These are phyloP conservation scores for Dunaliella salina DNA, from an alignment of 163 green algal genomes.

Conservation along the genomic window DNA sequence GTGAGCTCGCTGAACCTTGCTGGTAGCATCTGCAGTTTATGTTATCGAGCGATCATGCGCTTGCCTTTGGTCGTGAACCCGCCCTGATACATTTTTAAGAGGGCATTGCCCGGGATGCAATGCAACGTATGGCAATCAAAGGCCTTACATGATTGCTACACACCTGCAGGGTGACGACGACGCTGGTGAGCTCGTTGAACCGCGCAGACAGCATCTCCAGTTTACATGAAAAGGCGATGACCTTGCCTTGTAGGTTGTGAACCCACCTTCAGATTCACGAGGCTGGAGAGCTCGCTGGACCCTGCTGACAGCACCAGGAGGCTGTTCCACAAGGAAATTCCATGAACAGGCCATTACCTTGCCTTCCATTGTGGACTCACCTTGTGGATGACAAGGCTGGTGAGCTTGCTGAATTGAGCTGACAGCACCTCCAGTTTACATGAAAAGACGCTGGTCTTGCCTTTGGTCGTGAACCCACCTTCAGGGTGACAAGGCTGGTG, in stretches of 20 bases:
- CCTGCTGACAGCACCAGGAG: neutral
- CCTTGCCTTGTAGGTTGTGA: too few species aligned
- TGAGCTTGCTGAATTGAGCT: neutral
- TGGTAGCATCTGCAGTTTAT: neutral
- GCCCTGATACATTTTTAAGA: too few species aligned
- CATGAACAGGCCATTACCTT: too few species aligned
- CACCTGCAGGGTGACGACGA: neutral
- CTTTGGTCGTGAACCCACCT: slow-evolving; percentile 4
- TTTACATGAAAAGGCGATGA: too few species aligned
- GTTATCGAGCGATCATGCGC: too few species aligned
- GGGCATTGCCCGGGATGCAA: too few species aligned
- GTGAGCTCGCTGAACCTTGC: neutral
- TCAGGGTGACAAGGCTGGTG: neutral
- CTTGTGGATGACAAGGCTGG: neutral
- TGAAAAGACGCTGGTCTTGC: too few species aligned
- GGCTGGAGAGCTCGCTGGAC: neutral
- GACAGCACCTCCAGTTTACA: neutral
- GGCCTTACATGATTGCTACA: too few species aligned
- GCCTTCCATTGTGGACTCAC: too few species aligned
- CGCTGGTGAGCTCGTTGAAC: neutral
- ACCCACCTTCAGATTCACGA: slow-evolving; percentile 1
- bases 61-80: too few species aligned
- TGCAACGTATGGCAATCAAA: too few species aligned
- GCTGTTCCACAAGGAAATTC: neutral
- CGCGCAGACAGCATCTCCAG: neutral